Base-by-base conservation (phyloP, 768 basidiomycete species). In the Tephrocybe sp. region DNA sequence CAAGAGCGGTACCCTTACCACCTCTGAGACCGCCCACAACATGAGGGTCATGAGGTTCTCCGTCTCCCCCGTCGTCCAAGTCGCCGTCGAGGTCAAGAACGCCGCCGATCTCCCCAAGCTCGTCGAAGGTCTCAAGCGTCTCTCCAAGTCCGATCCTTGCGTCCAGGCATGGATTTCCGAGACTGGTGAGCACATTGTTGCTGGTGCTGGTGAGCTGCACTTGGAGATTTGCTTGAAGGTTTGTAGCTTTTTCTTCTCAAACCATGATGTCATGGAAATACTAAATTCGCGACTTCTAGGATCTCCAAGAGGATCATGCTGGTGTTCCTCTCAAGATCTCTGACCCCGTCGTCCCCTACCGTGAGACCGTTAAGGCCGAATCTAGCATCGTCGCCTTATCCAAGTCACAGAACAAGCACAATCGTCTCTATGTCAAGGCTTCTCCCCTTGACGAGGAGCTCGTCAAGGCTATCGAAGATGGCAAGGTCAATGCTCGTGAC, bases 11-110 rank as follows among this genome's bases (percentile, higher is more conserved):
- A 99, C 96, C 56, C 83, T 99, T 64, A 99, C 96, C 53, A 85
- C 89, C 55, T 92, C 92, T 47, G 96, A 98, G 75, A 96, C 93
- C 44, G 95, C 96, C 44, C 96, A 98, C 82, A 99, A 99, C 82
- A 96, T 99, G 93, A 92, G 79, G 78, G 93, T 98, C 72, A 98
- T 98, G 96, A 92, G 89, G 76, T 97, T 97, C 84, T 98, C 95
- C 69, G 95, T 98, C 51, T 98, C 95, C 32, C 96, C 96, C 60
- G 95, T 99, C 77, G 96, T 99, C 32, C 96, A 85, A 68, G 92
- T 98, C 65, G 92, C 96, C 58, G 96, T 99, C 62, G 96, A 98
- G 73, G 95, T 98, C 73, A 97, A 98, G 88, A 98, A 98, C 72
- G 92, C 96, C 49, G 83, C 91, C 52, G 96, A 99, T 81, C 82